These are phyloP conservation scores for Mycena rosella DNA, from an alignment of 768 basidiomycete species.

Conservation along the genomic window DNA sequence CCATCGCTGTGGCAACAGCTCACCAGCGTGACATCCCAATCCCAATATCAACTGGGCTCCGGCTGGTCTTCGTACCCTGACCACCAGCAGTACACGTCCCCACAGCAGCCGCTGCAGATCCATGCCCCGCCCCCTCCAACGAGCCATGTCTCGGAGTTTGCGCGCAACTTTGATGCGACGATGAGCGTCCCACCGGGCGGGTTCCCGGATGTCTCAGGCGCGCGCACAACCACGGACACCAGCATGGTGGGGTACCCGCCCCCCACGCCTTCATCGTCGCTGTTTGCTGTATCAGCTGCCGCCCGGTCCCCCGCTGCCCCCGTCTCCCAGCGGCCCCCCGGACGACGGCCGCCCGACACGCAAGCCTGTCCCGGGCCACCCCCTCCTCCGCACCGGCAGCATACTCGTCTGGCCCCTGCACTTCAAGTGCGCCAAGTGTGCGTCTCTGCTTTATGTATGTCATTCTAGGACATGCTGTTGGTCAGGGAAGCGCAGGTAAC, in stretches of 20 bases:
- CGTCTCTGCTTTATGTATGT: conserved; percentile 33
- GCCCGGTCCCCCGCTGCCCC: conserved; percentile 45
- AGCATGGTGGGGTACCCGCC: conserved; percentile 44
- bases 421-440: conserved; percentile 77
- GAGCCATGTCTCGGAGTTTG: conserved; percentile 63
- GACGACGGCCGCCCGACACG: conserved; percentile 76
- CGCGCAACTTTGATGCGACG: conserved; percentile 72
- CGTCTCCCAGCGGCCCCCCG: conserved; percentile 29
- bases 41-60: not conserved
- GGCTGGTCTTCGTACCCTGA: conserved; percentile 40
- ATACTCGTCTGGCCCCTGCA: conserved; percentile 79
- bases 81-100: not conserved
- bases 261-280: conserved; percentile 42
- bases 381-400: conserved; percentile 70
- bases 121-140: conserved; percentile 7
- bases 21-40: conserved; percentile 30
- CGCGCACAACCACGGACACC: conserved; percentile 1
- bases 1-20: conserved; percentile 35
- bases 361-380: conserved; percentile 74
- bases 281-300: conserved; percentile 36
- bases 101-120: not conserved
- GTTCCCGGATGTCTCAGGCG: conserved; percentile 20
- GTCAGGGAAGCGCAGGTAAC: too few relatives aligned
- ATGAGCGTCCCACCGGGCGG: conserved; percentile 39
- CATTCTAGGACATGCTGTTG: not conserved